These are phyloP conservation scores for Fusarium duplospermum DNA, from an alignment of 2,329 filamentous ascomycete species.

Conservation along the genomic window DNA sequence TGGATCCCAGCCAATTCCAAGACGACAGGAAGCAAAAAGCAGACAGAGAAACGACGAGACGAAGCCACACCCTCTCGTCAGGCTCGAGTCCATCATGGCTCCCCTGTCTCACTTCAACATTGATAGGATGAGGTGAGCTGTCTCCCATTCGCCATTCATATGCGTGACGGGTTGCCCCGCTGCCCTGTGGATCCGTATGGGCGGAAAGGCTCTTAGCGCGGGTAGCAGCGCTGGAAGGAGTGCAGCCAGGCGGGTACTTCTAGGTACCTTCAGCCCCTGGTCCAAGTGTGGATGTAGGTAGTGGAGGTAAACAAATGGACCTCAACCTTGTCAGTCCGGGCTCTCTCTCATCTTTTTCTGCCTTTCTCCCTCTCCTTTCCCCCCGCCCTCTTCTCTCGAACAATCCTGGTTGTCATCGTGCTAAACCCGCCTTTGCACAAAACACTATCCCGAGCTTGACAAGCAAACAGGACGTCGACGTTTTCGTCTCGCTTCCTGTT, in stretches of 20 bases:
- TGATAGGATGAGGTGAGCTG: slow-evolving; percentile 35
- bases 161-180: slow-evolving; percentile 8
- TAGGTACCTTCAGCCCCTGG: neutral
- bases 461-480: slow-evolving; percentile 9
- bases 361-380: slow-evolving; percentile 18
- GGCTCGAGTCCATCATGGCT: slow-evolving; percentile 11
- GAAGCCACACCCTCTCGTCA: slow-evolving; percentile 10
- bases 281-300: slow-evolving; percentile 19
- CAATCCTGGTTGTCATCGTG: slow-evolving; percentile 37
- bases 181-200: neutral
- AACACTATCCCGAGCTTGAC: neutral
- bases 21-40: neutral
- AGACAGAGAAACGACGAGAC: neutral
- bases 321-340: neutral
- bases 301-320: slow-evolving; percentile 29
- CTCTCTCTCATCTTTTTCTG: too few species aligned
- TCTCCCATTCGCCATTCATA: slow-evolving; percentile 22
- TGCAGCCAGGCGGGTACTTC: neutral
- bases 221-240: neutral
- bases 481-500: slow-evolving; percentile 31
- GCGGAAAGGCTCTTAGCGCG: neutral
- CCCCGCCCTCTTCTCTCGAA: slow-evolving; percentile 18
- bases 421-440: slow-evolving; percentile 21
- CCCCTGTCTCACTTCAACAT: slow-evolving; percentile 22
- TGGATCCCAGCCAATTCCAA: neutral